Evolutionary conservation across 306 rosid species (phyloP), one percentile per base, ranked within the genome.

Genomic region (Malus sylvestris): DNA sequence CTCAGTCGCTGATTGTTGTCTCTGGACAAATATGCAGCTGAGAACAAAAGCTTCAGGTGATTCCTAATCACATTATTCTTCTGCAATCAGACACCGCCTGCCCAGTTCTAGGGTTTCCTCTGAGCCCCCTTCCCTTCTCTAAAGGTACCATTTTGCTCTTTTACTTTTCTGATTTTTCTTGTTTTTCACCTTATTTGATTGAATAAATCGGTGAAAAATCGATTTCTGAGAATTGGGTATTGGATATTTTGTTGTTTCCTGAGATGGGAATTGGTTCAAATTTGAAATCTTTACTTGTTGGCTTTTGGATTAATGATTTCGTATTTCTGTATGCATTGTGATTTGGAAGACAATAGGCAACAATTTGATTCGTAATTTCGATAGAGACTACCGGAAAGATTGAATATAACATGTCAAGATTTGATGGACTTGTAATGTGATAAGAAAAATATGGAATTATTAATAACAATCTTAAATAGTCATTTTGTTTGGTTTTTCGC

Each of bases 211-310:
- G 58, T 8, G 40, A 20, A 81, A 63, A 57, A 60, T 45, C 38
- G 44, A 3, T 45, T 19, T 72, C 67, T 46, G 70, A 25, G 62
- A 81, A 20, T 70, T 81, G 76, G 67, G 52, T 67, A 15, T 27
- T 25, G 14, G 62, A 53, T 67, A 32, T 58, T 60, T 42, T 60
- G 15, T 25, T 71, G 18, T 59, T 58, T 67, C 2, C 22, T 23
- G 29, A 38, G 59, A 44, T 72, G 72, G 85, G 79, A 33, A 67
- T 72, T 77, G 85, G 67, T 72, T 72, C 20, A 38, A 72, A 66
- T 45, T 76, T 68, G 33, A 49, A 72, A 57, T 44, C 78, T 62
- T 23, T 46, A n/a, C 30, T 59, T 45, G 67, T 77, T 20, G 60
- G 5, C 53, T 8, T 52, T 16, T 70, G 33, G 32, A 10, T 30